phyloP scores from a whole-genome alignment of 805 yeast genomes.

The Cyberlindnera bimundalis region DNA sequence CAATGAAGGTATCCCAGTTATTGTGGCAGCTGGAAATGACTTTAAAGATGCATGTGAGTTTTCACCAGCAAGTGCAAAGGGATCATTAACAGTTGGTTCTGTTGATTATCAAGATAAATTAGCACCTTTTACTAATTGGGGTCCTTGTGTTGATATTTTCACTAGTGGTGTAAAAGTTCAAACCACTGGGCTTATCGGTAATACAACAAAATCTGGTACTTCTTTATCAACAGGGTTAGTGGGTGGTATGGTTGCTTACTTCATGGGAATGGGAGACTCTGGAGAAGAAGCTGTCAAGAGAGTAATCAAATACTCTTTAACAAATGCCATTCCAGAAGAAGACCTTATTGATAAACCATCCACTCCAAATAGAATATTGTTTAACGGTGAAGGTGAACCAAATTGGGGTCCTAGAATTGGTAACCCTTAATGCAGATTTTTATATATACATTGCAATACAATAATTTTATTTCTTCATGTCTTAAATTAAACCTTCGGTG shows the following conservation, averaged over 20 bases:
- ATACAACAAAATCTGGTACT: constrained; percentile 42
- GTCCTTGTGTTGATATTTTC: constrained; percentile 50
- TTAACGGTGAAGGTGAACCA: constrained; percentile 34
- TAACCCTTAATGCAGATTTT: constrained; percentile 1
- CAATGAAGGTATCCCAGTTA: constrained; percentile 41
- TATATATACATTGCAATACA: too few species aligned
- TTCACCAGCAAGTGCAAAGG: constrained; percentile 47
- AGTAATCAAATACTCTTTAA: constrained; percentile 43
- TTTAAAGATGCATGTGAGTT: constrained; percentile 40
- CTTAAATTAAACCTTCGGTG: too few species aligned
- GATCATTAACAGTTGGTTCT: constrained; percentile 83
- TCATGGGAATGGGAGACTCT: constrained; percentile 39
- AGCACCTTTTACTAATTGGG: constrained; percentile 44
- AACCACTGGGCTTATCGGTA: constrained; percentile 36
- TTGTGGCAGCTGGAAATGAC: constrained; percentile 50
- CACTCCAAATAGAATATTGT: constrained; percentile 58
- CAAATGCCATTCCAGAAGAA: constrained; percentile 44
- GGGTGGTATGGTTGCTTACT: constrained; percentile 43
- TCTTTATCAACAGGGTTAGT: constrained; percentile 46
- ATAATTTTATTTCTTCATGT: too few species aligned
- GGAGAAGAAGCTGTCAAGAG: constrained; percentile 34
- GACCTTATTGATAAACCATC: constrained; percentile 45
- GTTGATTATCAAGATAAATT: constrained; percentile 68
- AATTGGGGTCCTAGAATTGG: constrained; percentile 22
- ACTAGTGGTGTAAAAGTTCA: constrained; percentile 46